phyloP scores from a whole-genome alignment of 495 filamentous ascomycete species.

The Oidiodendron maius region DNA sequence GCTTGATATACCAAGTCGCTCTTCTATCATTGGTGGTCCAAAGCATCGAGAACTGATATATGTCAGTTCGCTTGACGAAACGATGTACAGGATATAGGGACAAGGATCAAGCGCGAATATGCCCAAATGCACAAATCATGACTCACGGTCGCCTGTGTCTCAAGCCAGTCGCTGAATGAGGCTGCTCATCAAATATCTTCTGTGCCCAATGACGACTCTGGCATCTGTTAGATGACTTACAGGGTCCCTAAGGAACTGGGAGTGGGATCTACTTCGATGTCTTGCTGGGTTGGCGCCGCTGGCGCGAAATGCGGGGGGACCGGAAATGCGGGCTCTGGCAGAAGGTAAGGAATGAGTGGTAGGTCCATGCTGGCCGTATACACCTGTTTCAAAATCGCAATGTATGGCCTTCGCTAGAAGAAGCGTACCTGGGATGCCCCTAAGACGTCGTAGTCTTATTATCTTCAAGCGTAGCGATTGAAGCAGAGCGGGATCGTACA shows the following conservation, averaged over 20 bases:
- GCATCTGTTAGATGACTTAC: neutral
- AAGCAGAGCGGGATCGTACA: conserved; percentile 45
- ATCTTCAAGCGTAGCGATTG: conserved; percentile 40
- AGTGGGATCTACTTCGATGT: conserved; percentile 13
- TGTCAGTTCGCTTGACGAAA: conserved; percentile 7
- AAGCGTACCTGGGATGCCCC: conserved; percentile 22
- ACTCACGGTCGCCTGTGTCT: conserved; percentile 35
- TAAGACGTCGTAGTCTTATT: conserved; percentile 31
- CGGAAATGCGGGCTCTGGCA: conserved; percentile 14
- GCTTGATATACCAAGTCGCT: conserved; percentile 27
- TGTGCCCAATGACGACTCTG: conserved; percentile 43
- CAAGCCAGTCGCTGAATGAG: conserved; percentile 42
- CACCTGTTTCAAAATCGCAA: too few relatives aligned
- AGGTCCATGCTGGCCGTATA: conserved; percentile 9
- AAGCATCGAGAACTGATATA: conserved; percentile 31
- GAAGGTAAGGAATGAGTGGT: conserved; percentile 14
- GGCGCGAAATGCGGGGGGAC: conserved; percentile 12
- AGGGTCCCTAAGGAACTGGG: neutral
- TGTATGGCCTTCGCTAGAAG: conserved; percentile 1
- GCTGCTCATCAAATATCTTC: conserved; percentile 47
- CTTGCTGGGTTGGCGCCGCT: neutral
- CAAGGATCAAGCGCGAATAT: conserved; percentile 20
- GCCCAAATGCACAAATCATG: conserved; percentile 2
- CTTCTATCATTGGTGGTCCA: conserved; percentile 28
- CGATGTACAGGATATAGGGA: neutral